phyloP scores from a whole-genome alignment of 306 rosid genomes.

The Lotus japonicus region DNA sequence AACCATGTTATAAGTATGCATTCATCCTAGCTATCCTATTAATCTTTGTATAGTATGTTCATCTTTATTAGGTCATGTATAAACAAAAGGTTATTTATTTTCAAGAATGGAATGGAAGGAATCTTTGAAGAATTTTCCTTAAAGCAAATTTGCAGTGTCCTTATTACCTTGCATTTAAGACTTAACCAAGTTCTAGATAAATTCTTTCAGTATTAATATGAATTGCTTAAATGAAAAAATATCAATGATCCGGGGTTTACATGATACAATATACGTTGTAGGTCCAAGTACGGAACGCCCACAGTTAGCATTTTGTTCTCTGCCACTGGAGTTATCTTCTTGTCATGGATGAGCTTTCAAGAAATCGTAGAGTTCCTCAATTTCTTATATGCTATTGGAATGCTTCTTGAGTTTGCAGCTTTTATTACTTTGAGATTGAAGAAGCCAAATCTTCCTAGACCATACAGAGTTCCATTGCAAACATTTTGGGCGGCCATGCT shows the following conservation, averaged over 20 bases:
- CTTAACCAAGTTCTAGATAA: not conserved
- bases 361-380: slow-evolving; percentile 84
- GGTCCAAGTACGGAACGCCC: slow-evolving; percentile 83
- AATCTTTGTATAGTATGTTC: not conserved
- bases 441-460: slow-evolving; percentile 69
- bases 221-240: not conserved
- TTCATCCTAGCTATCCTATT: not conserved
- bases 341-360: slow-evolving; percentile 95
- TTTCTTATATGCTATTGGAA: slow-evolving; percentile 77
- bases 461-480: slow-evolving; percentile 68
- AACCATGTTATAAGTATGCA: too few species aligned
- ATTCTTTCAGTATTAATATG: not conserved
- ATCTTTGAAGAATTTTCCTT: not conserved
- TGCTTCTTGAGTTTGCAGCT: slow-evolving; percentile 91
- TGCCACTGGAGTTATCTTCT: slow-evolving; percentile 76
- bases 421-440: slow-evolving; percentile 59
- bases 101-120: not conserved
- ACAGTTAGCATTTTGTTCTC: slow-evolving; percentile 76
- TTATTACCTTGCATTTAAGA: not conserved
- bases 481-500: slow-evolving; percentile 68
- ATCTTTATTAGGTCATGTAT: not conserved
- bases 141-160: not conserved
- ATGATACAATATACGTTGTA: slow-evolving; percentile 18
- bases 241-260: slow-evolving; percentile 20
- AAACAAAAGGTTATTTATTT: not conserved